Evolutionary conservation across 371 early-diverging fungal genomes (phyloP).

Genomic region (Lichtheimia hyalospora): DNA sequence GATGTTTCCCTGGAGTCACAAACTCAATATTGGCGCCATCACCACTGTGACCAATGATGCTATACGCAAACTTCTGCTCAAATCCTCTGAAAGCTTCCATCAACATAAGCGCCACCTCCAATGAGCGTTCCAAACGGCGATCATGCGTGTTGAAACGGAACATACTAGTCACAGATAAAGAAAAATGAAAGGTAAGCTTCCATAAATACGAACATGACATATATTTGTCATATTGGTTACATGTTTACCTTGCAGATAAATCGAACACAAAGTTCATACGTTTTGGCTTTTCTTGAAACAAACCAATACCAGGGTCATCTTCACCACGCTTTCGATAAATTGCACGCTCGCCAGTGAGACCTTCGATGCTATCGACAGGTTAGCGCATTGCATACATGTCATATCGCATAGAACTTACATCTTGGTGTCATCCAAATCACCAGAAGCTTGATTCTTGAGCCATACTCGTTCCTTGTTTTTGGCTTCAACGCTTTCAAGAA

Average conservation of each 20-base stretch:
- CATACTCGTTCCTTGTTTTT: constrained; percentile 85
- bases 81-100: constrained; percentile 86
- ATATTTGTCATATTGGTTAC: background rate
- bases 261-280: constrained; percentile 82
- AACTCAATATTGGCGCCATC: constrained; percentile 78
- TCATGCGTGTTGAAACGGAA: constrained; percentile 75
- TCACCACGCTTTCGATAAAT: constrained; percentile 83
- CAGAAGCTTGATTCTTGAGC: constrained; percentile 79
- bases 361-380: constrained; percentile 55
- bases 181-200: no score
- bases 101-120: constrained; percentile 77
- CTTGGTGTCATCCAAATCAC: constrained; percentile 84
- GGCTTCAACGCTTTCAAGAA: constrained; percentile 76
- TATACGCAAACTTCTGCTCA: constrained; percentile 82
- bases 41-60: constrained; percentile 79
- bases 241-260: constrained; percentile 57
- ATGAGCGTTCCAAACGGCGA: constrained; percentile 66
- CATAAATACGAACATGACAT: background rate
- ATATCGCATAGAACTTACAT: constrained; percentile 39
- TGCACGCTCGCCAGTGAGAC: constrained; percentile 76
- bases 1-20: constrained; percentile 67
- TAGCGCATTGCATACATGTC: background rate
- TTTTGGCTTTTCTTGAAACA: constrained; percentile 77
- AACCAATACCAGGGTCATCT: constrained; percentile 69
- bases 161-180: constrained; percentile 43